A percentile compares a stretch with the other conserved stretches of the same genome.
Evolutionary conservation across 140 eudicot genomes (phyloP).

Genomic region (Oenanthe javanica): DNA sequence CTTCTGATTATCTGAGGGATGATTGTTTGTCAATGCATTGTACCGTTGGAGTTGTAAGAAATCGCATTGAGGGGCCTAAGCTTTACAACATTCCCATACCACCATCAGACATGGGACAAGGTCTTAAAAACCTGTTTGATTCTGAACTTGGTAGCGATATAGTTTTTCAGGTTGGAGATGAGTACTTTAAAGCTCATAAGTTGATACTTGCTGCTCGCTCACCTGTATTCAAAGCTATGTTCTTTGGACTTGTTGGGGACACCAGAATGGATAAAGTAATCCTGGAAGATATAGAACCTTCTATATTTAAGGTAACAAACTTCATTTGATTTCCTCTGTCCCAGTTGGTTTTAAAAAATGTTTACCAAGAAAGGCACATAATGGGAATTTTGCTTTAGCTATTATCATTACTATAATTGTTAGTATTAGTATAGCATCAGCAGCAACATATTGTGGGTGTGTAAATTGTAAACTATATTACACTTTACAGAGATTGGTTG

Average conservation of each 20-base stretch:
- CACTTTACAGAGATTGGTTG: too few relatives aligned
- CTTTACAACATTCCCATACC: conserved; percentile 51
- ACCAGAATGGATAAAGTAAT: conserved; percentile 46
- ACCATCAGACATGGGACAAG: conserved; percentile 80
- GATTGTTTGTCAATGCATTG: conserved; percentile 83
- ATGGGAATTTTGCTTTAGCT: not conserved
- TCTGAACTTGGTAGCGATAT: conserved; percentile 70
- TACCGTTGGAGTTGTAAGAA: conserved; percentile 87
- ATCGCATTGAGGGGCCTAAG: conserved; percentile 81
- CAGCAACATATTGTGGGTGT: not conserved
- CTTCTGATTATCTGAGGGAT: conserved; percentile 67
- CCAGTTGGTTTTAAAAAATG: not conserved
- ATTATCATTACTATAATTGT: not conserved
- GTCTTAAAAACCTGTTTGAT: conserved; percentile 53
- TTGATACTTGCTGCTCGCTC: conserved; percentile 86
- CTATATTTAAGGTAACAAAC: conserved; percentile 58
- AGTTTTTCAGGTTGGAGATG: conserved; percentile 53
- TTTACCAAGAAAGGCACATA: too few relatives aligned
- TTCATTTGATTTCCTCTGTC: not conserved
- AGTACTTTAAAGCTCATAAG: conserved; percentile 73
- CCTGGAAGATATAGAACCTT: conserved; percentile 71
- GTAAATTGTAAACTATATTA: not conserved
- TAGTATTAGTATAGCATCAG: not conserved
- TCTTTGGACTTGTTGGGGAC: conserved; percentile 78
- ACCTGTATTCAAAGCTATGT: conserved; percentile 85